phyloP scores from a whole-genome alignment of 192 early-diverging fungal genomes.

The Mortierella claussenii region DNA sequence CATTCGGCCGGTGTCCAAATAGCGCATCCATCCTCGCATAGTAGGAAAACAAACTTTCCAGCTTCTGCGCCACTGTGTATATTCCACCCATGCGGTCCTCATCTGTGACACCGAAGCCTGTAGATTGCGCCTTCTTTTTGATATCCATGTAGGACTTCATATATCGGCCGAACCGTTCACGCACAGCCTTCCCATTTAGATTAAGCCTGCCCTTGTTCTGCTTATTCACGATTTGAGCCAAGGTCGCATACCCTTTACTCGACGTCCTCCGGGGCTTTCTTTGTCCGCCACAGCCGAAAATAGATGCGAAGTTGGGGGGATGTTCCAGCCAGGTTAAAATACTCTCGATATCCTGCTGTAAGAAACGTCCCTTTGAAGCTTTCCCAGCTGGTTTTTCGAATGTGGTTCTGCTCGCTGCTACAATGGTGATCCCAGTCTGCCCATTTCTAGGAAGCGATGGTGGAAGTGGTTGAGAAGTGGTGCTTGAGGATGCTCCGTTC shows the following conservation, averaged over 20 bases:
- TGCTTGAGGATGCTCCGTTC: too few species aligned
- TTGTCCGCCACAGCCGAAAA: not conserved
- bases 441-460: too few species aligned
- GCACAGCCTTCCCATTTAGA: slow-evolving; percentile 10
- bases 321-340: slow-evolving; percentile 26
- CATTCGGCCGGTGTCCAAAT: slow-evolving; percentile 5
- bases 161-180: slow-evolving; percentile 16
- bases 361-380: too few species aligned
- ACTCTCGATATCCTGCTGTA: slow-evolving; percentile 11
- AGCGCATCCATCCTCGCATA: slow-evolving; percentile 26
- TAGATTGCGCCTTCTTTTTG: not conserved
- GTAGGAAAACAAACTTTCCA: slow-evolving; percentile 16
- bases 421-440: too few species aligned
- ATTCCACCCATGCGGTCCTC: slow-evolving; percentile 12
- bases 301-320: slow-evolving; percentile 1
- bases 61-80: slow-evolving; percentile 4
- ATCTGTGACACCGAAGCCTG: slow-evolving; percentile 20
- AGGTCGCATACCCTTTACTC: not conserved
- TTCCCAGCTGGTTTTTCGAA: too few species aligned
- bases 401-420: too few species aligned
- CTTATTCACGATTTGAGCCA: slow-evolving; percentile 6
- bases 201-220: slow-evolving; percentile 16
- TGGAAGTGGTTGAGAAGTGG: too few species aligned
- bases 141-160: not conserved
- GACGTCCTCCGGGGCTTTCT: not conserved